These are phyloP conservation scores for Phaffia australis DNA, from an alignment of 768 basidiomycete genomes.

Conservation along the genomic window DNA sequence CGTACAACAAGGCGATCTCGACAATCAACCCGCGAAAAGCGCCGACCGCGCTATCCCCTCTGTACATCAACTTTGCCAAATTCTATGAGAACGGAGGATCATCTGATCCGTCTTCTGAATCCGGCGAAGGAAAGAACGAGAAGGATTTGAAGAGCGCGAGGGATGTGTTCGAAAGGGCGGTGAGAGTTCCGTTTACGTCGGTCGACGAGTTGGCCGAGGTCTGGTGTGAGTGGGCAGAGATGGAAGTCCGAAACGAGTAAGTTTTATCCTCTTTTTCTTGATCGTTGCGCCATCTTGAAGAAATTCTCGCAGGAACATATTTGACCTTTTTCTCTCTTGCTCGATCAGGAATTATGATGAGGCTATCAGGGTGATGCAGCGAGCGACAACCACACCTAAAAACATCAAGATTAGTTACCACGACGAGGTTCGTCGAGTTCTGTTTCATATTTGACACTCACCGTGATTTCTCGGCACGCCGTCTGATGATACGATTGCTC, in stretches of 20 bases:
- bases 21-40: slow-evolving; percentile 81
- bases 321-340: neutral
- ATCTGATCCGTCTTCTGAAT: slow-evolving; percentile 33
- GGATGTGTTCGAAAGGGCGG: slow-evolving; percentile 85
- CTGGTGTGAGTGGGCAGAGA: slow-evolving; percentile 99
- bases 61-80: slow-evolving; percentile 91
- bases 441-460: neutral
- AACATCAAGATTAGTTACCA: slow-evolving; percentile 85
- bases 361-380: slow-evolving; percentile 87
- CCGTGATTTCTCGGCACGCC: slow-evolving; percentile 26
- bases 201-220: slow-evolving; percentile 96
- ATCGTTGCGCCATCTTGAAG: neutral
- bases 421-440: slow-evolving; percentile 60
- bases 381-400: slow-evolving; percentile 82
- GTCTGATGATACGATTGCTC: neutral
- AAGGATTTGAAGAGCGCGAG: slow-evolving; percentile 71
- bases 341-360: slow-evolving; percentile 83
- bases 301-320: slow-evolving; percentile 9
- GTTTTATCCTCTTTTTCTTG: slow-evolving; percentile 34
- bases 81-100: slow-evolving; percentile 95
- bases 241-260: slow-evolving; percentile 92
- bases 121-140: slow-evolving; percentile 56
- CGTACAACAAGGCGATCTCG: slow-evolving; percentile 78
- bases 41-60: slow-evolving; percentile 74
- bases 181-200: slow-evolving; percentile 80